Evolutionary conservation across 2,329 filamentous ascomycete genomes (phyloP).

Genomic region (Trichocomaceae sp.): DNA sequence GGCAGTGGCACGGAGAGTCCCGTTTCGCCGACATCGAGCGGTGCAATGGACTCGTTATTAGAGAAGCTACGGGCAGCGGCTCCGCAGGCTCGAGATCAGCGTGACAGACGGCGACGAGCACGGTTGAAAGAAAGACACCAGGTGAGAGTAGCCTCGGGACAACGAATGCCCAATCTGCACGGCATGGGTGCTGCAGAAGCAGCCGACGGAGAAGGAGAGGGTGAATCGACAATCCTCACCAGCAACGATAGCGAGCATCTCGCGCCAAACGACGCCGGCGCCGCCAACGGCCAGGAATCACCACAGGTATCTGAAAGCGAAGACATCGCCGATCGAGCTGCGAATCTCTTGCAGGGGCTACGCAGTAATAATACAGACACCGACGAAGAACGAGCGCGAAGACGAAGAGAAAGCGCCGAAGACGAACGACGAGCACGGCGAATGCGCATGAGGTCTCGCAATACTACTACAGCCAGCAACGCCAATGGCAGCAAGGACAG

Average conservation of each 20-base stretch:
- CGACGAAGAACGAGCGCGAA: conserved; percentile 52
- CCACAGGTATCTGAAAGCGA: conserved; percentile 47
- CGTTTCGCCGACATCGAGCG: conserved; percentile 65
- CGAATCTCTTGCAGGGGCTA: conserved; percentile 75
- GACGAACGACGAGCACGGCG: conserved; percentile 66
- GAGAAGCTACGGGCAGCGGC: conserved; percentile 92
- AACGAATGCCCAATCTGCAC: conserved; percentile 68
- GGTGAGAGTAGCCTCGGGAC: conserved; percentile 80
- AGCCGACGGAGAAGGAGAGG: conserved; percentile 27
- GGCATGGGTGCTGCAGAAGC: conserved; percentile 50
- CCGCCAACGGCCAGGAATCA: conserved; percentile 32
- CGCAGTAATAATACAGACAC: conserved; percentile 56
- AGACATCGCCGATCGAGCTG: conserved; percentile 79
- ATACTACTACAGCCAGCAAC: no score
- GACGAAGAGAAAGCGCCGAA: conserved; percentile 67
- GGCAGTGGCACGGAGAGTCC: conserved; percentile 46
- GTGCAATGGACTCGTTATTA: conserved; percentile 91
- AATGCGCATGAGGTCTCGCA: conserved; percentile 54
- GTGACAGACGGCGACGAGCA: conserved; percentile 79
- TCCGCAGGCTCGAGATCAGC: conserved; percentile 79
- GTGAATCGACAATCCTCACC: conserved; percentile 30
- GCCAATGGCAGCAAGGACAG: conserved; percentile 33
- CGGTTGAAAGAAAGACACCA: conserved; percentile 86
- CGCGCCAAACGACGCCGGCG: conserved; percentile 42
- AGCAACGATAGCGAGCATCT: conserved; percentile 39